Percentiles rank a stretch among this genome's conserved stretches.
phyloP scores from a whole-genome alignment of 441 rosid genomes.

The Populus hybrid region DNA sequence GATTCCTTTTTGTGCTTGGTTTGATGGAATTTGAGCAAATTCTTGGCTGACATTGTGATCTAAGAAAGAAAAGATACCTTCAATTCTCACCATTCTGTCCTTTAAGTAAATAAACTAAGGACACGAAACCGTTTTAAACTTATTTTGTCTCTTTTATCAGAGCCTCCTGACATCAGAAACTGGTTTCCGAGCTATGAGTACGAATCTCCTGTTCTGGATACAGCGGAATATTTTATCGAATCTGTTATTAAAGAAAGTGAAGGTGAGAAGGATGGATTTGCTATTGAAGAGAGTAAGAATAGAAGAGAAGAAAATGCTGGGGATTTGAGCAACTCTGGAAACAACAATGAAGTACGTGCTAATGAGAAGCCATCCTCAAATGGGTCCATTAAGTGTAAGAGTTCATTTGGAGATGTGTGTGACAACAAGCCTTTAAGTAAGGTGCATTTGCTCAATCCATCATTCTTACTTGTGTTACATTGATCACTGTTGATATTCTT shows the following conservation, averaged over 20 bases:
- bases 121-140: not conserved
- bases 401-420: not conserved
- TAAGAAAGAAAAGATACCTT: not conserved
- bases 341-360: constrained; percentile 7
- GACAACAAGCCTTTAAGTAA: constrained; percentile 8
- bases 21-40: not conserved
- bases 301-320: constrained; percentile 9
- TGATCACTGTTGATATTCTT: not conserved
- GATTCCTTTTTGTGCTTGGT: constrained; percentile 1
- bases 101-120: not conserved
- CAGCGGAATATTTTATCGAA: constrained; percentile 29
- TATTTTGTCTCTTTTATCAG: constrained; percentile 31
- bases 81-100: not conserved
- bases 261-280: constrained; percentile 15
- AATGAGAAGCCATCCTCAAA: not conserved
- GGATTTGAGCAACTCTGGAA: not conserved
- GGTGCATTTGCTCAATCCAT: constrained; percentile 25
- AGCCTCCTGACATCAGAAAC: constrained; percentile 58
- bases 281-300: constrained; percentile 3
- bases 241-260: constrained; percentile 23
- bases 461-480: constrained; percentile 5
- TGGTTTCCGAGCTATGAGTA: constrained; percentile 70
- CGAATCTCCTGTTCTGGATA: constrained; percentile 52
- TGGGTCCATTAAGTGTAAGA: not conserved
- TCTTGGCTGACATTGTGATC: not conserved